Base-by-base conservation (phyloP, 2,329 filamentous ascomycete species). In the Pseudocercospora ulei region DNA sequence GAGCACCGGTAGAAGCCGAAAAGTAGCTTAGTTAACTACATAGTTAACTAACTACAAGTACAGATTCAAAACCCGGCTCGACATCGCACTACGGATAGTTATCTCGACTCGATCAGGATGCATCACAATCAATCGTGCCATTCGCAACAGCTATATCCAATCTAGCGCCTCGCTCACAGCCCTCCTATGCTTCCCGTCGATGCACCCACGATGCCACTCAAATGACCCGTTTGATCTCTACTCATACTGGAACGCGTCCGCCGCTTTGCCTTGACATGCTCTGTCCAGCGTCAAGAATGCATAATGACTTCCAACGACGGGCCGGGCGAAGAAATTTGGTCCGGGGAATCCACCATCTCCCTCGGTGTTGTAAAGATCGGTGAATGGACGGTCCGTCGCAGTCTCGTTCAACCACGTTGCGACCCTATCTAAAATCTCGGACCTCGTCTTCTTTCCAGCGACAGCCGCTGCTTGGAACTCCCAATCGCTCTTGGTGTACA, bases 381-480 rank as follows among this genome's bases (percentile, higher is more conserved):
- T 86, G 38, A 92, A 73, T 0, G 85, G 81, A 7, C 76, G 69
- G 61, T 88, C 80, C 63, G 57, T 87, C 11, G 62, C 67, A 1
- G 84, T 92, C 62, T 92, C 82, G 55, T 90, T 92, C 43, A 93
- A 68, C 85, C 85, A 93, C 39, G 65, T 66, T 1, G 82, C 82
- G 25, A 90, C 79, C 11, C 75, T 73, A 43, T 83, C 71, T 22
- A 90, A 64, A 35, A 92, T 85, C 57, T 81, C 75, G 2, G 71
- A 69, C 38, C 84, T 72, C 1, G 81, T 80, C 41, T 70, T 64
- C 56, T 73, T 72, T 50, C 76, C 77, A 3, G 82, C 75, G 3
- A 92, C 80, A 1, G 84, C 82, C 30, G 85, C 84, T 0, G 83
- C 82, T 60, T 90, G 87, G 59, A 92, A 86, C 53, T 90, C 80